These are phyloP conservation scores for Populus simonii DNA, from an alignment of 345 rosid species.

Conservation along the genomic window DNA sequence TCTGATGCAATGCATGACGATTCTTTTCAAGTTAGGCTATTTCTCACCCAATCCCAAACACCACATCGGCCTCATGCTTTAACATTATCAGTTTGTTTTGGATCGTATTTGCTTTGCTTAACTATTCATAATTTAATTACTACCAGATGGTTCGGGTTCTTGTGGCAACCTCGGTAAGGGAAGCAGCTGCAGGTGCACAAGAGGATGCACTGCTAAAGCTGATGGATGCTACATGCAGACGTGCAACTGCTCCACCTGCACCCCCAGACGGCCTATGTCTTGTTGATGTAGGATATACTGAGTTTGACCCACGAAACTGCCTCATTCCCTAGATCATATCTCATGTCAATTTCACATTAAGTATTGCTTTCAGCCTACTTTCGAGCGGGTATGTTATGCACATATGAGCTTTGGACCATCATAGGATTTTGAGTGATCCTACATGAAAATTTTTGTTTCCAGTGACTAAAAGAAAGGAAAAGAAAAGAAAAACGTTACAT, in stretches of 20 bases:
- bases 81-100: not conserved
- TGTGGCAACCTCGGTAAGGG: slow-evolving; percentile 82
- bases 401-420: not conserved
- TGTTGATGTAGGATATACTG: slow-evolving; percentile 74
- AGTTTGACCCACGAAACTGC: slow-evolving; percentile 54
- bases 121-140: not conserved
- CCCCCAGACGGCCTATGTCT: slow-evolving; percentile 87
- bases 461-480: not conserved
- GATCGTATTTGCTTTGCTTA: not conserved
- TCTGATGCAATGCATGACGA: too few relatives aligned
- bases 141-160: slow-evolving; percentile 87
- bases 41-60: not conserved
- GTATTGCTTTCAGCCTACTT: not conserved
- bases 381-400: not conserved
- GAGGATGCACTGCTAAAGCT: slow-evolving; percentile 66
- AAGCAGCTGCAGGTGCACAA: slow-evolving; percentile 90
- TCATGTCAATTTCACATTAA: not conserved
- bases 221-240: slow-evolving; percentile 77
- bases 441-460: not conserved
- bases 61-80: not conserved
- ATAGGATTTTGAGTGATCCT: not conserved
- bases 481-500: not conserved
- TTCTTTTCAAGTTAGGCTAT: not conserved
- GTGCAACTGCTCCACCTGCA: slow-evolving; percentile 95
- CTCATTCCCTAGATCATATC: slow-evolving; percentile 32